Base-by-base conservation (phyloP, 805 yeast genomes). In the Candida boidinii region DNA sequence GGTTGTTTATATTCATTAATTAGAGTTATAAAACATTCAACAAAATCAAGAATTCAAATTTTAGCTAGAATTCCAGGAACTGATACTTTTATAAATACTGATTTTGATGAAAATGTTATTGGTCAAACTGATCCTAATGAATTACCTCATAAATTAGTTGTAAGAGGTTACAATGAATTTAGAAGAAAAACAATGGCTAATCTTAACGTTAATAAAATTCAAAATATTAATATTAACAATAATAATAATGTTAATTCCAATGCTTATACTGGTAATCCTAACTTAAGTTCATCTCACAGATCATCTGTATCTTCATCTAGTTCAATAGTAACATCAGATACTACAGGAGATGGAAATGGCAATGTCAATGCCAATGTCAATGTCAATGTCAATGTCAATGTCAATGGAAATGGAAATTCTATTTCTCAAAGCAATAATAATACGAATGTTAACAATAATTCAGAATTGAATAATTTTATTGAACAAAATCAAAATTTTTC, bases 11-110 rank as follows among this genome's bases (percentile, higher is more conserved):
- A 85, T 44, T 86, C 94, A 26, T 60, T 90, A 14, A 64, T 88
- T 22, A 63, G 94, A 36, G 88, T 90, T 5, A 70, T 87, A 20
- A 80, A 74, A 42, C 85, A 84, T 49, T 78, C 94, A 2, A 76
- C 95, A 0, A 65, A 70, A 35, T 87, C 95, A 2, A 66, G 94
- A 41, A 84, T 87, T 38, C 95, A 86, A 53, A 82, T 88, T 30
- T 60, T 86, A 39, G 85, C 87, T 3, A 64, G 92, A 36, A 51
- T 75, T 4, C 75, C 76, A 3, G 77, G 75, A 2, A 70, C 83
- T 1, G 62, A 66, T 29, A 66, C 66, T 5, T 83, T 81, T 50
- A 63, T 79, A 27, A 82, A 83, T 49, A 86, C 87, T 0, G 94
- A 84, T 52, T 77, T 60, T 3, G 64, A 56, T 24, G 47, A 49